Base-by-base conservation (phyloP, 129 eudicot species). In the Lonicera japonica region DNA sequence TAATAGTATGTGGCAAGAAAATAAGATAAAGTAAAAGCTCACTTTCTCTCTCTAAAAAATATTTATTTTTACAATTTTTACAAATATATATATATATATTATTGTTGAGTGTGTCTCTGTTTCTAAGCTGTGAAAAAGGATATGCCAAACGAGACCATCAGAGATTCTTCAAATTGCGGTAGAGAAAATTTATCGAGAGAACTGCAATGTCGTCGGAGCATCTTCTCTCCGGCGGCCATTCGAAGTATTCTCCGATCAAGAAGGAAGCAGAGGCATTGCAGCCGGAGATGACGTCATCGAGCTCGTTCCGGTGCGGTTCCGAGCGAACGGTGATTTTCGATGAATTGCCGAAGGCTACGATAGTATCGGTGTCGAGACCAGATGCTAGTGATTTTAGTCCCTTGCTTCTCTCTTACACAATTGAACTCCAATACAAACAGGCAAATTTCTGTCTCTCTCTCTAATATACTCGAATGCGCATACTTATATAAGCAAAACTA, bases 401-500 rank as follows among this genome's bases (percentile, higher is more conserved):
- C 17, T 69, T 92, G 80, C 95, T 84, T 69, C 82, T 92, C 25
- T 80, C 98, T 21, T 92, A 92, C 80, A 85, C 88, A 13, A 92
- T 92, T 78, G 84, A 87, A 39, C 60, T 92, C 11, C 82, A 82
- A 54, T 87, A 92, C 83, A 92, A 87, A 69, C 98, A 92, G 96
- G 98, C 70, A 41, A 14, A 20, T 50, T 56, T 40, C 18, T 61
- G 5, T 51, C 5, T n/a, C 25, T 19, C 20, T 45, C 36, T 29
- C 6, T 1, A 29, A 29, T 29, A n/a, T n/a, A n/a, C n/a, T n/a
- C n/a, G n/a, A n/a, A n/a, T n/a, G n/a, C n/a, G 36, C 36, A 29
- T 29, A 29, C 36, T 2, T 29, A 6, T 1, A 29, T 29, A 29
- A 6, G 2, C 36, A 29, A n/a, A n/a, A n/a, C n/a, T n/a, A n/a